Evolutionary conservation across 1,284 basidiomycete genomes (phyloP).

Genomic region (Coniferiporia weirii): DNA sequence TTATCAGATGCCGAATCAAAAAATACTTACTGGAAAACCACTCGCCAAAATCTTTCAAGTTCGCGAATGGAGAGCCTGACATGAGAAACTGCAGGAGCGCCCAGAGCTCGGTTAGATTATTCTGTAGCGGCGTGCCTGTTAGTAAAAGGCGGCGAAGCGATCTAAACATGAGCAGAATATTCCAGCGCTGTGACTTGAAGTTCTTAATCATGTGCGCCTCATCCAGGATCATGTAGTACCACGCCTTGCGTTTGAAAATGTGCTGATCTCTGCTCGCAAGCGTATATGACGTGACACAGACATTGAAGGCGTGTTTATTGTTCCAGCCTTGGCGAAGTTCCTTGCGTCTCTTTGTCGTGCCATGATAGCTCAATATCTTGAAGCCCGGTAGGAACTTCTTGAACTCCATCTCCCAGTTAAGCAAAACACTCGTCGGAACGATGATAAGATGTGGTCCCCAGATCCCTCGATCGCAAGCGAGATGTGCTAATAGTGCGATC

Average conservation of each 20-base stretch:
- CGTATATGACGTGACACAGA: slow-evolving; percentile 94
- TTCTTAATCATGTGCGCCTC: slow-evolving; percentile 99
- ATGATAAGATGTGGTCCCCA: slow-evolving; percentile 98
- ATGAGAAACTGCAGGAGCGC: slow-evolving; percentile 93
- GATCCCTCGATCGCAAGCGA: slow-evolving; percentile 91
- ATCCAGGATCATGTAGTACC: slow-evolving; percentile 96
- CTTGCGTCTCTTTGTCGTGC: slow-evolving; percentile 86
- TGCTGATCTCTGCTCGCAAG: slow-evolving; percentile 90
- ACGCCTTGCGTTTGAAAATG: slow-evolving; percentile 91
- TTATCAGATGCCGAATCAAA: not conserved
- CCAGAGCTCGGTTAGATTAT: slow-evolving; percentile 95
- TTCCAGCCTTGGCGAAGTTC: slow-evolving; percentile 94
- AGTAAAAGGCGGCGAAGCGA: slow-evolving; percentile 84
- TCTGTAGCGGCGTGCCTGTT: slow-evolving; percentile 93
- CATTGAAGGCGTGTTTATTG: slow-evolving; percentile 89
- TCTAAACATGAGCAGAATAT: slow-evolving; percentile 90
- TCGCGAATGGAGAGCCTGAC: slow-evolving; percentile 91
- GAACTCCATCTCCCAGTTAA: slow-evolving; percentile 99
- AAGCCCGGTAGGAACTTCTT: slow-evolving; percentile 97
- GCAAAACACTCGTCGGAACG: slow-evolving; percentile 90
- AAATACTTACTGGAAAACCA: slow-evolving; percentile 87
- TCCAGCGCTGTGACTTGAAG: slow-evolving; percentile 94
- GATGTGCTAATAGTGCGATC: slow-evolving; percentile 86
- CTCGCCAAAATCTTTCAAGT: slow-evolving; percentile 90
- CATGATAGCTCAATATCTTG: slow-evolving; percentile 89